A percentile compares a stretch with the other conserved stretches of the same genome.
Evolutionary conservation across 1,284 basidiomycete genomes (phyloP).

Genomic region (Termitomyces sp.): DNA sequence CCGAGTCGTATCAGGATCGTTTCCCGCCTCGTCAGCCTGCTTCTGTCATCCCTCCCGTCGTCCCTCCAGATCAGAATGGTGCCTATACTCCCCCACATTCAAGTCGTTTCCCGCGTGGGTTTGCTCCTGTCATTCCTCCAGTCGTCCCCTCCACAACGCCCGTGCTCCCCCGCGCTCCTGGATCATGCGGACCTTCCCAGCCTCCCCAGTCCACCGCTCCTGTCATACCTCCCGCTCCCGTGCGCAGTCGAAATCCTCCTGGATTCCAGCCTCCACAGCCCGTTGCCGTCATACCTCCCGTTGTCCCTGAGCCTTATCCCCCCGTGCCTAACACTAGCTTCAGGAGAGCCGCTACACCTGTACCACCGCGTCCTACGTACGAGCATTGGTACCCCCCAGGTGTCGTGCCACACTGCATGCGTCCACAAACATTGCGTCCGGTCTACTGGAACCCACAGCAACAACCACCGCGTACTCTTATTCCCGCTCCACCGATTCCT

Average conservation of each 20-base stretch:
- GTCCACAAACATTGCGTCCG: neutral
- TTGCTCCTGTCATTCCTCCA: neutral
- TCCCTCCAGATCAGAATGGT: neutral
- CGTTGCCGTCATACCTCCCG: neutral
- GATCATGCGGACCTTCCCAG: too few relatives aligned
- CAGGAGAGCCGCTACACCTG: neutral
- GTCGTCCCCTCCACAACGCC: neutral
- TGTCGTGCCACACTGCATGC: neutral
- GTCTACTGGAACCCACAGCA: neutral
- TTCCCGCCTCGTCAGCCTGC: neutral
- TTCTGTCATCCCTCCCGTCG: neutral
- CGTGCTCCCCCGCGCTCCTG: neutral
- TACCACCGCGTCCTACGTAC: neutral
- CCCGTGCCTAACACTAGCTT: neutral
- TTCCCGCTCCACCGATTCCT: constrained; percentile 2
- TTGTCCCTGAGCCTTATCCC: neutral
- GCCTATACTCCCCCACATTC: neutral
- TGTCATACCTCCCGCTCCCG: neutral
- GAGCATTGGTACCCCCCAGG: constrained; percentile 5
- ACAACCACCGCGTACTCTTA: neutral
- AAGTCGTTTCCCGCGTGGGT: too few relatives aligned
- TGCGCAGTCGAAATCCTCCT: neutral
- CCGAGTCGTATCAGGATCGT: neutral
- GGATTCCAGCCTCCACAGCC: neutral
- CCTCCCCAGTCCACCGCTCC: neutral